Evolutionary conservation across 108 stramenopile species (phyloP).

Genomic region (Fragilaria crotonensis): DNA sequence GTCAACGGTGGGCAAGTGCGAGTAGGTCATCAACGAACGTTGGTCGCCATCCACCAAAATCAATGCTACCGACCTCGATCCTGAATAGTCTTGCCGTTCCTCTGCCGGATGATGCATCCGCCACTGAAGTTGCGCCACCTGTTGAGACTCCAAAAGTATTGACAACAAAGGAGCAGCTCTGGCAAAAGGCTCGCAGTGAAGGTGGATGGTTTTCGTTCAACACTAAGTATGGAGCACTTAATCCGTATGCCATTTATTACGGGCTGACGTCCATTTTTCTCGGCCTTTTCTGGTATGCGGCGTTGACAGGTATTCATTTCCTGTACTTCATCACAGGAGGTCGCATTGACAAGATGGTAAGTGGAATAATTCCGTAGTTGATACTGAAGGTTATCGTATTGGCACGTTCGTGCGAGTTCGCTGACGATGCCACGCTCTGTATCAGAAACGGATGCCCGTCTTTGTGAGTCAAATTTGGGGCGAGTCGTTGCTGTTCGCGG

Average conservation of each 20-base stretch:
- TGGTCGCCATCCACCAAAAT: too few relatives aligned
- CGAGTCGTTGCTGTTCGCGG: constrained; percentile 46
- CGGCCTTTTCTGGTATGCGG: constrained; percentile 68
- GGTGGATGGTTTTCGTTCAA: constrained; percentile 58
- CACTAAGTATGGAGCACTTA: constrained; percentile 76
- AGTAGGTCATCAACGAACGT: too few relatives aligned
- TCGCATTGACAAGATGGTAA: constrained; percentile 50
- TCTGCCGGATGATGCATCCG: constrained; percentile 4
- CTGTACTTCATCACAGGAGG: constrained; percentile 51
- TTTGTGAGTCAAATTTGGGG: constrained; percentile 82
- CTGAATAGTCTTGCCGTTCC: constrained; percentile 11
- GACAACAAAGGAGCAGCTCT: background rate
- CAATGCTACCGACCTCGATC: too few relatives aligned
- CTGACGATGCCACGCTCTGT: background rate
- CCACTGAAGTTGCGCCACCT: background rate
- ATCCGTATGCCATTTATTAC: constrained; percentile 78
- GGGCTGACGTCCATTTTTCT: constrained; percentile 58
- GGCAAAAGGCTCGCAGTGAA: constrained; percentile 5
- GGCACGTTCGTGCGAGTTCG: background rate
- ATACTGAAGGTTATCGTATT: background rate
- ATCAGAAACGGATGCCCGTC: constrained; percentile 44
- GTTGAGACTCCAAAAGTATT: too few relatives aligned
- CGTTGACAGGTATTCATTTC: constrained; percentile 39
- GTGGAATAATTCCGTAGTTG: constrained; percentile 3
- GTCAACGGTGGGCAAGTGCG: too few relatives aligned